Evolutionary conservation across 2,329 filamentous ascomycete species (phyloP), one percentile per base, ranked within the genome.

Genomic region (Biscogniauxia mediterranea): DNA sequence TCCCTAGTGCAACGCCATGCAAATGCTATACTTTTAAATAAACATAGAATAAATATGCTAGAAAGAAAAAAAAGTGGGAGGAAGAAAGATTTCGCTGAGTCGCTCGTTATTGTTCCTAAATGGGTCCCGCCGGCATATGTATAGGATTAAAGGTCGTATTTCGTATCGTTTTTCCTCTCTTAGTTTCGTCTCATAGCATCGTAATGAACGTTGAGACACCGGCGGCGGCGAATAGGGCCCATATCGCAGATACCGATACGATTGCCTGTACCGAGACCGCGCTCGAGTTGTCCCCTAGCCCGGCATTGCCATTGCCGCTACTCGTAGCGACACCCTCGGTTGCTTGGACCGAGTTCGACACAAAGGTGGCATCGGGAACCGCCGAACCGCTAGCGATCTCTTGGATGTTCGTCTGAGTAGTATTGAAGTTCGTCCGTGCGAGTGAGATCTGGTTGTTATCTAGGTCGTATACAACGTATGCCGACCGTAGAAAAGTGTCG

Each of bases 381-480:
- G 79, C 68, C 19, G 74, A 69, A 13, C 74, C 74, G 6, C 83
- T 84, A 11, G 75, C 76, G 21, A 89, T 88, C 75, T 89, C 85
- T 42, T 80, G 66, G 17, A 89, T 74, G 55, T 79, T 80, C 5
- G 78, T 79, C 17, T 69, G 62, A 0, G 82, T 82, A 3, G 81
- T 77, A 70, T 89, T 85, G 74, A 86, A 88, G 56, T 81, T 83
- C 19, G 88, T 88, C 73, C 89, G 85, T 1, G 89, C 90, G 32
- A 92, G 76, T 1, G 86, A 88, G 66, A 92, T 87, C 75, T 89
- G 81, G 71, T 91, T 87, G 73, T 90, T 91, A 26, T 80, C 84
- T 21, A 92, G 79, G 71, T 92, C 89, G 71, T 90, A 92, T 11
- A 93, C 89, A 15, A 91, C 83, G 67, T 93, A 93, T 0, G 89